These are phyloP conservation scores for Penicillium hordei DNA, from an alignment of 2,329 filamentous ascomycete species.

Conservation along the genomic window DNA sequence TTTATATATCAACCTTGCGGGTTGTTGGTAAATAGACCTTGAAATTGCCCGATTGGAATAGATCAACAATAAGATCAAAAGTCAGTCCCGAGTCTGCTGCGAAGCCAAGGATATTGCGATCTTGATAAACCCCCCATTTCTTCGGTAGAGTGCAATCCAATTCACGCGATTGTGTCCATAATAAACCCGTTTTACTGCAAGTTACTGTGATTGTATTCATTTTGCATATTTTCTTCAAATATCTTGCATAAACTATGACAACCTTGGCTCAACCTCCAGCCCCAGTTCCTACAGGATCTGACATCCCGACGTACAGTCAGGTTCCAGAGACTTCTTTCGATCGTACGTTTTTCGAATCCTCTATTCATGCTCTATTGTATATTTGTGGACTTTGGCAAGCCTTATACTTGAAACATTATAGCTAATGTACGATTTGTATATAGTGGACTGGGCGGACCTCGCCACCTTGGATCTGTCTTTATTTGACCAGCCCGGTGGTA, in stretches of 20 bases:
- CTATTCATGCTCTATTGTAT: not conserved
- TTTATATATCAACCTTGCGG: not conserved
- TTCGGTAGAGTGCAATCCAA: not conserved
- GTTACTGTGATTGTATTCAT: not conserved
- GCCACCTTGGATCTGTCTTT: constrained; percentile 56
- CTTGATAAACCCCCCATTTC: constrained; percentile 3
- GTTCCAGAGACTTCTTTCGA: constrained; percentile 12
- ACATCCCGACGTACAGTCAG: constrained; percentile 13
- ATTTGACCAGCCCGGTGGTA: constrained; percentile 54
- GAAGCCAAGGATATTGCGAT: not conserved
- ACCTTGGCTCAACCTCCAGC: not conserved
- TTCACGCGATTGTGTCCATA: not conserved
- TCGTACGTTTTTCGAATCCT: not conserved
- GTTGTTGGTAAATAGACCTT: not conserved
- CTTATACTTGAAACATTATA: not conserved
- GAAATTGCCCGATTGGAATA: constrained; percentile 9
- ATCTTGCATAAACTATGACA: not conserved
- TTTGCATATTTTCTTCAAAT: not conserved
- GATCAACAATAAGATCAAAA: not conserved
- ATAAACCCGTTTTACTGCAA: not conserved
- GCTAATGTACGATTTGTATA: not conserved
- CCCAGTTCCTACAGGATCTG: not conserved
- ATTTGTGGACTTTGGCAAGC: fast-evolving
- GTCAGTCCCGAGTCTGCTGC: not conserved
- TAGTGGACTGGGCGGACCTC: constrained; percentile 53